A percentile compares a stretch with the other conserved stretches of the same genome.
These are phyloP conservation scores for Umbelopsis ramanniana DNA, from an alignment of 192 early-diverging fungal species.

Conservation along the genomic window DNA sequence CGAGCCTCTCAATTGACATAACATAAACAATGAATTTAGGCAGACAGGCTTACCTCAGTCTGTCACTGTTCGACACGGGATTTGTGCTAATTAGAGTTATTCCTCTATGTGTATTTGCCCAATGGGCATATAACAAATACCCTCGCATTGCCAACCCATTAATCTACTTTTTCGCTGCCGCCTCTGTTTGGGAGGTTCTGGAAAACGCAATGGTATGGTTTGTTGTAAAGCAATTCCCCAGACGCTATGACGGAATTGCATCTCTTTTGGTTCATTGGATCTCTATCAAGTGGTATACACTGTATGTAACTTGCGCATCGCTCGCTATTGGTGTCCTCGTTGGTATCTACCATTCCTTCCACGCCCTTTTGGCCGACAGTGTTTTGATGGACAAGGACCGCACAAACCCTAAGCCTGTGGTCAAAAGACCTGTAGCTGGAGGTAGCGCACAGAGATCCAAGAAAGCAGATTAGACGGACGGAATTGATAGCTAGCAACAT, in stretches of 20 bases:
- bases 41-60: not conserved
- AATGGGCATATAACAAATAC: constrained; percentile 24
- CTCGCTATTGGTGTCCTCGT: constrained; percentile 23
- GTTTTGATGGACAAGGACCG: constrained; percentile 42
- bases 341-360: constrained; percentile 38
- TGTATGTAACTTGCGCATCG: constrained; percentile 19
- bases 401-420: not conserved
- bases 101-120: constrained; percentile 25
- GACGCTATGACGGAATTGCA: constrained; percentile 12
- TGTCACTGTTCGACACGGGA: constrained; percentile 28
- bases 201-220: constrained; percentile 27
- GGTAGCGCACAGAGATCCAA: not conserved
- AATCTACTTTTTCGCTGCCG: constrained; percentile 28
- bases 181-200: constrained; percentile 21
- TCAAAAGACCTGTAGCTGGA: not conserved
- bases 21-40: not conserved
- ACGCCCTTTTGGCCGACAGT: constrained; percentile 35
- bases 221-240: constrained; percentile 24
- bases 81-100: constrained; percentile 33
- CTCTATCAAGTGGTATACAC: constrained; percentile 23
- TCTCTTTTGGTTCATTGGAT: constrained; percentile 19
- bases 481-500: not conserved
- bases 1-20: too few relatives aligned
- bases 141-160: constrained; percentile 24
- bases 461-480: not conserved